Percentiles rank a stretch among this genome's conserved stretches.
Evolutionary conservation across 495 filamentous ascomycete genomes (phyloP).

Genomic region (Penicillium odoratum): DNA sequence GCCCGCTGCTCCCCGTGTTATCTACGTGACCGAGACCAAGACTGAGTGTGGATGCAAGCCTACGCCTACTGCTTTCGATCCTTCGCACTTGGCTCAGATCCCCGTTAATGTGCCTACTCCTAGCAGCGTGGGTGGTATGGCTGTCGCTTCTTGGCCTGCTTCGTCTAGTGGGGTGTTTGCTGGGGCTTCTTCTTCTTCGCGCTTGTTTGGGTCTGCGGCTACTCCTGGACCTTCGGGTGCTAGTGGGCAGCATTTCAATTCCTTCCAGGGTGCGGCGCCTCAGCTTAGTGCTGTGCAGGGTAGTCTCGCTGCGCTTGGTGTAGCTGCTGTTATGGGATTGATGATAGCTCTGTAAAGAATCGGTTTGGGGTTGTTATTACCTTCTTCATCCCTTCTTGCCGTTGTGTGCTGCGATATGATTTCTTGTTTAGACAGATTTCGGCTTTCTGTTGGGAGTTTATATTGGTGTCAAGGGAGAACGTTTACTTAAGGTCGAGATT

Average conservation of each 20-base stretch:
- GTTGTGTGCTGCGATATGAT: neutral
- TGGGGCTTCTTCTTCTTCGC: conserved; percentile 19
- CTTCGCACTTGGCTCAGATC: conserved; percentile 26
- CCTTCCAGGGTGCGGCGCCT: conserved; percentile 26
- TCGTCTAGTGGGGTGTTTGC: conserved; percentile 18
- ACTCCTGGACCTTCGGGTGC: conserved; percentile 25
- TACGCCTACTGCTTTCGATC: conserved; percentile 11
- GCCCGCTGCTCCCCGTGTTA: conserved; percentile 13
- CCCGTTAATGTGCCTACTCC: conserved; percentile 23
- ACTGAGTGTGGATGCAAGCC: conserved; percentile 28
- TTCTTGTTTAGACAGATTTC: conserved; percentile 1
- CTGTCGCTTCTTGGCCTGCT: conserved; percentile 13
- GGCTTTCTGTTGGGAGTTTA: conserved; percentile 12
- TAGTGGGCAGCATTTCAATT: conserved; percentile 18
- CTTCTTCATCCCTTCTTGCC: neutral
- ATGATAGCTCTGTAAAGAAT: conserved; percentile 27
- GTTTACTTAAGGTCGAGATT: conserved; percentile 3
- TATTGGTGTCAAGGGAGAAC: conserved; percentile 7
- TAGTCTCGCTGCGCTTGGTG: conserved; percentile 20
- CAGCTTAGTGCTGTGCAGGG: conserved; percentile 11
- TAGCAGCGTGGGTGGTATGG: conserved; percentile 18
- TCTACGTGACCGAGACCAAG: conserved; percentile 28
- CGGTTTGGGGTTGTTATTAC: neutral
- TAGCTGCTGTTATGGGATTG: conserved; percentile 30
- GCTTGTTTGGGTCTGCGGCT: conserved; percentile 14